These are phyloP conservation scores for Chamaecyparis obtusa DNA, from an alignment of 75 land plant species.

Conservation along the genomic window DNA sequence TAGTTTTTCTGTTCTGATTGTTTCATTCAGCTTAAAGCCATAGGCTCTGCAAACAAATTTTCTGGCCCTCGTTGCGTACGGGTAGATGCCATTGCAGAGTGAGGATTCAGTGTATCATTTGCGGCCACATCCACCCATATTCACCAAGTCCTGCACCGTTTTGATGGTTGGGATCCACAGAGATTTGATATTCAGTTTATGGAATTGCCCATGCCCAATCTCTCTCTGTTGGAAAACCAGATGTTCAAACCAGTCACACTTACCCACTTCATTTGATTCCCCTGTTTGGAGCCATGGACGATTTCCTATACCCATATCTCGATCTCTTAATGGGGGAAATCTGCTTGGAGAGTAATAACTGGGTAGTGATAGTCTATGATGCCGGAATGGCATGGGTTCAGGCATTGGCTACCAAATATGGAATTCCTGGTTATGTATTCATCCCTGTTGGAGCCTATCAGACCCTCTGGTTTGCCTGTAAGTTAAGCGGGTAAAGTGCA, in stretches of 20 bases:
- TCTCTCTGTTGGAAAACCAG: conserved; percentile 12
- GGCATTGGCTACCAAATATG: neutral
- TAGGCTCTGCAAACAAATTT: too few relatives aligned
- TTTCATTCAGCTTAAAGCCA: too few relatives aligned
- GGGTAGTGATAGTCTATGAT: conserved; percentile 39
- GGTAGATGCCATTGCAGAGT: conserved; percentile 22
- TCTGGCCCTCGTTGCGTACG: too few relatives aligned
- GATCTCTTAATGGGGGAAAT: conserved; percentile 11
- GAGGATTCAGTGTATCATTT: conserved; percentile 25
- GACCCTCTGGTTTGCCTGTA: neutral
- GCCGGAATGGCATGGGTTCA: conserved; percentile 15
- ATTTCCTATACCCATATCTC: conserved; percentile 21
- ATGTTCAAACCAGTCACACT: conserved; percentile 18
- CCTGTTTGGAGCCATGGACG: conserved; percentile 18
- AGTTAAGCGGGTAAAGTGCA: too few relatives aligned
- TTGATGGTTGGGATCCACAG: conserved; percentile 19
- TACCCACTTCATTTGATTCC: conserved; percentile 44
- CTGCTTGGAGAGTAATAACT: neutral
- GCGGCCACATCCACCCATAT: conserved; percentile 32
- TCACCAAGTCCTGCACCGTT: conserved; percentile 30
- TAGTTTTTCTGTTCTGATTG: too few relatives aligned
- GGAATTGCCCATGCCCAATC: conserved; percentile 23
- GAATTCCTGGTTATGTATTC: neutral
- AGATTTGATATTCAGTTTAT: conserved; percentile 22
- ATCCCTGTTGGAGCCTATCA: neutral